A percentile compares a stretch with the other conserved stretches of the same genome.
These are phyloP conservation scores for Nakaseomyces delphensis DNA, from an alignment of 1,139 yeast genomes.

Conservation along the genomic window DNA sequence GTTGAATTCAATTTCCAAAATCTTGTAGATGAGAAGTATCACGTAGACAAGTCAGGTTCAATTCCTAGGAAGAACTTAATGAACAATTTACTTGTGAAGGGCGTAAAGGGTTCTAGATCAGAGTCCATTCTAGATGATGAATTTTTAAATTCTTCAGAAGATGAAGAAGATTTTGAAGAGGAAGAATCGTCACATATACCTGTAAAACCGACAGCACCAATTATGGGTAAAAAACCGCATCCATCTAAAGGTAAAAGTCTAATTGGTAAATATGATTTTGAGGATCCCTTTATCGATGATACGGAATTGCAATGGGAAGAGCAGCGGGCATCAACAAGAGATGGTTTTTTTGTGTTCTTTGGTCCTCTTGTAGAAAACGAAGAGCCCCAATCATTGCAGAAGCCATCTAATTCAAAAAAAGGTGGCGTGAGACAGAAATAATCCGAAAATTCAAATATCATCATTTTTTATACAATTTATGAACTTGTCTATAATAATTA, in stretches of 20 bases:
- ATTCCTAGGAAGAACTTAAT: slow-evolving; percentile 55
- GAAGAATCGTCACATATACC: slow-evolving; percentile 24
- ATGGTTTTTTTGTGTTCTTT: slow-evolving; percentile 92
- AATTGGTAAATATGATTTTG: slow-evolving; percentile 82
- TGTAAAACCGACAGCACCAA: slow-evolving; percentile 22
- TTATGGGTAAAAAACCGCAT: slow-evolving; percentile 29
- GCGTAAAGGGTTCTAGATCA: slow-evolving; percentile 52
- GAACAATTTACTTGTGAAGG: slow-evolving; percentile 45
- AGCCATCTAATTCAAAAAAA: slow-evolving; percentile 36
- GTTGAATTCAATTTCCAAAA: slow-evolving; percentile 72
- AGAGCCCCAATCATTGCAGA: slow-evolving; percentile 37
- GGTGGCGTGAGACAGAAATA: slow-evolving; percentile 26
- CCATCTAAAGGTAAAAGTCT: slow-evolving; percentile 49
- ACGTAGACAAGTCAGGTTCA: slow-evolving; percentile 45
- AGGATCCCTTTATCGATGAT: slow-evolving; percentile 96
- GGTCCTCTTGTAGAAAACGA: slow-evolving; percentile 78
- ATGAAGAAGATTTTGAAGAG: slow-evolving; percentile 28
- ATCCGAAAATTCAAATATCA: neutral
- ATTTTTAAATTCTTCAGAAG: slow-evolving; percentile 11
- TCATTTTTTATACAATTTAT: neutral
- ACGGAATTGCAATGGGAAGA: slow-evolving; percentile 89
- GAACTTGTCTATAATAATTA: neutral
- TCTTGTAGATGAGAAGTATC: slow-evolving; percentile 63
- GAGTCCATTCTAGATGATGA: slow-evolving; percentile 47
- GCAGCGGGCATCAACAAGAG: slow-evolving; percentile 83